phyloP scores from a whole-genome alignment of 2,329 filamentous ascomycete species.

The Beauveria pseudobassiana region DNA sequence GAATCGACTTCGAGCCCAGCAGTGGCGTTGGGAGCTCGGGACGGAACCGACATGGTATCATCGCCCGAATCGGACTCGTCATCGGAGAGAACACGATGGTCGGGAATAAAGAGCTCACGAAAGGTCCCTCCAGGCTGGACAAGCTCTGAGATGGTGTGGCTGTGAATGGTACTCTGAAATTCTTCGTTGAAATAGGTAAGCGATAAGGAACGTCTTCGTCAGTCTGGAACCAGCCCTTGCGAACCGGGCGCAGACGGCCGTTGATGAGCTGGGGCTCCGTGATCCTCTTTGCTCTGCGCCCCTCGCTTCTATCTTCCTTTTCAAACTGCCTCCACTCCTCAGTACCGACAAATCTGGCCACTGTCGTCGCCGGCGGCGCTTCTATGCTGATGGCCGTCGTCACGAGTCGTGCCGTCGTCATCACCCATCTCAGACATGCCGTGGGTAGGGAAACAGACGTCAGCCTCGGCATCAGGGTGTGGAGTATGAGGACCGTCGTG shows the following conservation, averaged over 20 bases:
- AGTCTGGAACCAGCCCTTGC: conserved; percentile 74
- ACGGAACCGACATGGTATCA: conserved; percentile 21
- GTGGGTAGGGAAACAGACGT: conserved; percentile 83
- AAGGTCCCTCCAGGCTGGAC: conserved; percentile 81
- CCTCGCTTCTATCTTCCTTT: conserved; percentile 74
- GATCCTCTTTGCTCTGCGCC: conserved; percentile 80
- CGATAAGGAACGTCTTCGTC: conserved; percentile 88
- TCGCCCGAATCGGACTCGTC: conserved; percentile 60
- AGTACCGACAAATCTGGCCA: conserved; percentile 84
- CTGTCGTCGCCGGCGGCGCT: conserved; percentile 56
- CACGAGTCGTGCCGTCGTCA: conserved; percentile 54
- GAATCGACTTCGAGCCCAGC: conserved; percentile 31
- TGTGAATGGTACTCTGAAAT: conserved; percentile 91
- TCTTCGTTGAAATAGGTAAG: conserved; percentile 98
- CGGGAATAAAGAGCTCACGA: conserved; percentile 81
- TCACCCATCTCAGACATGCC: conserved; percentile 70
- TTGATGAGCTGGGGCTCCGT: conserved; percentile 90
- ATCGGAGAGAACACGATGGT: conserved; percentile 68
- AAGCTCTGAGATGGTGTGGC: conserved; percentile 88
- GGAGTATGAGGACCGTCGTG: conserved; percentile 35
- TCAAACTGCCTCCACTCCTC: conserved; percentile 89
- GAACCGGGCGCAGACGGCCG: conserved; percentile 74
- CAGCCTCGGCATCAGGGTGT: conserved; percentile 63
- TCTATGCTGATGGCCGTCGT: conserved; percentile 28
- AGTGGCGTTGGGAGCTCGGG: conserved; percentile 19